Conservation (phyloP, 768 basidiomycete species). For the Auricularia sp. region DNA sequence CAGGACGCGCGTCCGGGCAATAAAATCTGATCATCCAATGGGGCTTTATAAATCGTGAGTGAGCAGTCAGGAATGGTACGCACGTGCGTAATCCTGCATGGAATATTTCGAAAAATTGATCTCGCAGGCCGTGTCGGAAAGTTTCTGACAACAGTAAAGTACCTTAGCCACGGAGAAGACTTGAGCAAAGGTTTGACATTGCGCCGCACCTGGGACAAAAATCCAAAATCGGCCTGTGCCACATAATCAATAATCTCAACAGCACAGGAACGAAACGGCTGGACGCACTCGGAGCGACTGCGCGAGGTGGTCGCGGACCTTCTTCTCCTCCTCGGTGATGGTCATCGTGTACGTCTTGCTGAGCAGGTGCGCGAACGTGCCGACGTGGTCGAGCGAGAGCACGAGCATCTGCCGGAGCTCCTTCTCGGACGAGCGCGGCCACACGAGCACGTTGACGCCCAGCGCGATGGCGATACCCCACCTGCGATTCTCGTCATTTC, state of each 20-base stretch:
- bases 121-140: conserved; percentile 18
- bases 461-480: conserved; percentile 23
- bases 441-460: conserved; percentile 18
- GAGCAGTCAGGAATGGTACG: background rate
- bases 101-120: conserved; percentile 21
- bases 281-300: conserved; percentile 16
- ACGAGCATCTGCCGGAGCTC: conserved; percentile 20
- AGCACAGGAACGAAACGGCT: background rate
- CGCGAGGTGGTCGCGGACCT: conserved; percentile 15
- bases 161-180: too few species aligned
- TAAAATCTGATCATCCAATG: conserved; percentile 3
- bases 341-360: conserved; percentile 16
- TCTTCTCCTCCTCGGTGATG: conserved; percentile 20
- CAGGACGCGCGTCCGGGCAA: conserved; percentile 13
- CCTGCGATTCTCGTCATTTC: background rate
- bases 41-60: background rate
- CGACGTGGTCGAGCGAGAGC: conserved; percentile 17
- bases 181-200: too few species aligned
- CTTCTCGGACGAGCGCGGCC: conserved; percentile 19
- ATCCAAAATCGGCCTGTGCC: conserved; percentile 20
- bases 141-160: conserved; percentile 7
- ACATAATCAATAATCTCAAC: background rate
- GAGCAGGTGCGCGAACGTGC: conserved; percentile 11
- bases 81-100: conserved; percentile 13
- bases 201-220: conserved; percentile 12